Percentiles rank a stretch among this genome's conserved stretches.
phyloP scores from a whole-genome alignment of 2,329 filamentous ascomycete genomes.

The Raffaelea arxii region DNA sequence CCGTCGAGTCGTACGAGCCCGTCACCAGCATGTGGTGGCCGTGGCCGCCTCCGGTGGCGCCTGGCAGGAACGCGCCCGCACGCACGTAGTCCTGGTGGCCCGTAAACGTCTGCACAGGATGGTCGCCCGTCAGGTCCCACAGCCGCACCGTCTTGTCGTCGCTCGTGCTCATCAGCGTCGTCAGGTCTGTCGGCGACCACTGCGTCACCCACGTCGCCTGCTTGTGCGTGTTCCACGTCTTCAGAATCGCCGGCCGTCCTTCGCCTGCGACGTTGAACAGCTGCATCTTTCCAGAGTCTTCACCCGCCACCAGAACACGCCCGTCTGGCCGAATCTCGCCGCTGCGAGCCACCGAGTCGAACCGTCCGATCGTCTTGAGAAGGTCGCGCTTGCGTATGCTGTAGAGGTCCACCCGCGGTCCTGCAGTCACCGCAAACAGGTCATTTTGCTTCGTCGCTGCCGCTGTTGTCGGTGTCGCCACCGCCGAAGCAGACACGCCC shows the following conservation, averaged over 20 bases:
- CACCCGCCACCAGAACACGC: slow-evolving; percentile 79
- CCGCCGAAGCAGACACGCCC: slow-evolving; percentile 18
- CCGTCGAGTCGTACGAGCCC: slow-evolving; percentile 90
- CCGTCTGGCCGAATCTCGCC: slow-evolving; percentile 85
- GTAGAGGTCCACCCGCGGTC: slow-evolving; percentile 86
- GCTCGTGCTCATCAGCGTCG: slow-evolving; percentile 76
- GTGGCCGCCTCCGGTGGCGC: slow-evolving; percentile 21
- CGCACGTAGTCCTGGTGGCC: slow-evolving; percentile 93
- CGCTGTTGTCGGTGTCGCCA: slow-evolving; percentile 29
- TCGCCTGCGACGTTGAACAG: slow-evolving; percentile 70
- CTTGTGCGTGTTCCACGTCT: slow-evolving; percentile 91
- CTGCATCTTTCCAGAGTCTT: slow-evolving; percentile 85
- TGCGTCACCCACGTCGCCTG: slow-evolving; percentile 87
- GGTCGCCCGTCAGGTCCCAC: slow-evolving; percentile 83
- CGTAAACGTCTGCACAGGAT: slow-evolving; percentile 65
- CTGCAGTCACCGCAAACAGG: slow-evolving; percentile 88
- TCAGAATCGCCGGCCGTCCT: slow-evolving; percentile 75
- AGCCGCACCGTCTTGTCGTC: slow-evolving; percentile 88
- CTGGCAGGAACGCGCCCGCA: slow-evolving; percentile 75
- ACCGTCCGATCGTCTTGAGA: slow-evolving; percentile 87
- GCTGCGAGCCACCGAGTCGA: slow-evolving; percentile 82
- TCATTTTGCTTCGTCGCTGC: slow-evolving; percentile 46
- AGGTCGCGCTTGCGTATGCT: slow-evolving; percentile 86
- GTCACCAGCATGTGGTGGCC: slow-evolving; percentile 67
- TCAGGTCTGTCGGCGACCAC: slow-evolving; percentile 85